These are phyloP conservation scores for Zygoascus sp. DNA, from an alignment of 1,139 yeast species.

Conservation along the genomic window DNA sequence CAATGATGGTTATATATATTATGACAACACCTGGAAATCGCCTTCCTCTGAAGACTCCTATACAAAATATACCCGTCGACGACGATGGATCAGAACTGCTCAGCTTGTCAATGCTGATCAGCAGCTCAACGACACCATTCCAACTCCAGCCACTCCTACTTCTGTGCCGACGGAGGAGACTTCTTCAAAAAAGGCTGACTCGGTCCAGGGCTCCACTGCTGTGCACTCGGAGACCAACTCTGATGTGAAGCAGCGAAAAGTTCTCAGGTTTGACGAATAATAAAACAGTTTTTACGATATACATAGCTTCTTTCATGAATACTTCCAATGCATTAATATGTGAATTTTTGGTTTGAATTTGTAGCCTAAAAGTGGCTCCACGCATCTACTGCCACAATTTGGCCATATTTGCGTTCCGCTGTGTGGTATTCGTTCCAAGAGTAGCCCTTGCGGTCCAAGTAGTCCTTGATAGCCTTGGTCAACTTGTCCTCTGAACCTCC, in stretches of 20 bases:
- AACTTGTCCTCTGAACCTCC: constrained; percentile 29
- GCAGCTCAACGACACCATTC: constrained; percentile 11
- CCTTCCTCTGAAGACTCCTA: constrained; percentile 86
- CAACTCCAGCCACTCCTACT: constrained; percentile 5
- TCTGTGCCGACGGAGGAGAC: constrained; percentile 5
- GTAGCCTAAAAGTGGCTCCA: constrained; percentile 30
- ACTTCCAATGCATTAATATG: background rate
- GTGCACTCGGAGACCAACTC: constrained; percentile 1
- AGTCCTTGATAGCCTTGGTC: constrained; percentile 30
- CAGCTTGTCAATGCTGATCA: constrained; percentile 50
- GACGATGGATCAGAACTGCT: constrained; percentile 95
- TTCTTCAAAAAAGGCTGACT: constrained; percentile 3
- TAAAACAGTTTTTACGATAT: background rate
- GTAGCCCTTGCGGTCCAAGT: constrained; percentile 37
- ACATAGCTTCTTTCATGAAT: background rate
- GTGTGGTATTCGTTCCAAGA: constrained; percentile 34
- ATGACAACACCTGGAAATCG: constrained; percentile 90
- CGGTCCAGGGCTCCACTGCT: constrained; percentile 13
- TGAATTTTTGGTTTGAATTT: background rate
- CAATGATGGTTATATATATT: constrained; percentile 84
- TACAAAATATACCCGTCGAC: constrained; percentile 85
- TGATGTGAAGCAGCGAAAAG: constrained; percentile 22
- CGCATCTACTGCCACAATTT: constrained; percentile 39
- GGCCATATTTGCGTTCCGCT: constrained; percentile 33
- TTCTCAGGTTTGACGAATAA: constrained; percentile 31